A percentile compares a stretch with the other conserved stretches of the same genome.
phyloP scores from a whole-genome alignment of 2,329 filamentous ascomycete genomes.

The Mycosphaerella arachidis region DNA sequence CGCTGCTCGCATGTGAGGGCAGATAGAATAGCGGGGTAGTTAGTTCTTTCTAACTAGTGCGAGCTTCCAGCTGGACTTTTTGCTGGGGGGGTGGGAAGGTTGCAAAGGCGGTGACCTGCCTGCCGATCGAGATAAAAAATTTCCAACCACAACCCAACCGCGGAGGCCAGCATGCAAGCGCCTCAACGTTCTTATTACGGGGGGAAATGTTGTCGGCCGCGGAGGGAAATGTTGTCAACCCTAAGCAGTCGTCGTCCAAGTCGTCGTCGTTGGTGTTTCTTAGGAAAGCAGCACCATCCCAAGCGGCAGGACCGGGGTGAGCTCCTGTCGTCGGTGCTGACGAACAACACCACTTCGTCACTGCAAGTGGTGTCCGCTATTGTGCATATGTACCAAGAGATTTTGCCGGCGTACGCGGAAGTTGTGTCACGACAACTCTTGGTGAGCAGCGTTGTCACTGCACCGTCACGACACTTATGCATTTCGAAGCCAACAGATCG shows the following conservation, averaged over 20 bases:
- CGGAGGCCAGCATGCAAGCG: not conserved
- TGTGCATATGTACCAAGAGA: not conserved
- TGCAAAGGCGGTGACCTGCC: no score
- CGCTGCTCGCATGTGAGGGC: not conserved
- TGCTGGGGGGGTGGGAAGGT: not conserved
- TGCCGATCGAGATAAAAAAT: not conserved
- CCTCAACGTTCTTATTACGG: no score
- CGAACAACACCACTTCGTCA: not conserved
- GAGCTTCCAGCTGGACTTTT: no score
- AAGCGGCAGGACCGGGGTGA: not conserved
- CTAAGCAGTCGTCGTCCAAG: no score
- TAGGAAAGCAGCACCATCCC: not conserved
- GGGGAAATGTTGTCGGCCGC: no score
- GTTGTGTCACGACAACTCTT: not conserved
- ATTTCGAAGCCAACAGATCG: not conserved
- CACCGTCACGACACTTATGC: not conserved
- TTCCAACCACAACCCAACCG: no score
- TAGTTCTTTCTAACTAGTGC: no score
- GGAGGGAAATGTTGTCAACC: no score
- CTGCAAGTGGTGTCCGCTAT: not conserved
- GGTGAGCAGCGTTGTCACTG: not conserved
- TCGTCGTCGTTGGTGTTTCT: not conserved
- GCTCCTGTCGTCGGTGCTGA: not conserved
- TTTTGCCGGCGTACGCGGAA: not conserved
- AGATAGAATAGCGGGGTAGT: not conserved